Base-by-base conservation (phyloP, 805 yeast species). In the Pichia kluyveri region DNA sequence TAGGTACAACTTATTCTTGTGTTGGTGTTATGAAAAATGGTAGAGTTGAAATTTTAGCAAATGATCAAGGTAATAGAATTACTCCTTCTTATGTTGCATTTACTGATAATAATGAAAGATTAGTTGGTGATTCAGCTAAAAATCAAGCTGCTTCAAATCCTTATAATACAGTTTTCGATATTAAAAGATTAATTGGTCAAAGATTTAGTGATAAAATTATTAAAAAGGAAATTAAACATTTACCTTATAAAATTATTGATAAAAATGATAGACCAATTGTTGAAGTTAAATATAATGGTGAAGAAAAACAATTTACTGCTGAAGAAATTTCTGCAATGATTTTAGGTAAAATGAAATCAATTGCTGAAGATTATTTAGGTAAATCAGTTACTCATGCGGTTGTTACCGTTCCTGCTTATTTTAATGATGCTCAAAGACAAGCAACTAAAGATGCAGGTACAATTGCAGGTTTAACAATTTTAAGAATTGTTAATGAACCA, bases 91-190 rank as follows among this genome's bases (percentile, higher is more conserved):
- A 86, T 67, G 97, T 91, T 54, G 96, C 96, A 45, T 90, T 90
- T 80, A 88, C 96, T 31, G 96, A 88, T 65, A 48, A 48, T 30
- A 78, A 90, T 39, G 98, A 91, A 74, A 84, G 96, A 73, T 77
- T 89, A 62, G 89, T 89, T 60, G 96, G 96, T 70, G 96, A 89
- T 72, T 96, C 97, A 59, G 98, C 97, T 52, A 91, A 91, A 82
- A 90, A 91, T 72, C 97, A 91, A 75, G 96, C 96, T 49, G 96
- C 97, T 56, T 86, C 90, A 82, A 91, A 91, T 74, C 97, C 97
- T 46, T 58, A 73, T 52, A 90, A 90, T 78, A 90, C 97, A 41
- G 90, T 90, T 52, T 90, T 90, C 62, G 97, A 90, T 63, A 96
- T 96, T 62, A 90, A 90, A 77, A 85, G 97, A 75, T 79, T 90